Base-by-base conservation (phyloP, 2,329 filamentous ascomycete genomes). In the Fusarium euwallaceae region DNA sequence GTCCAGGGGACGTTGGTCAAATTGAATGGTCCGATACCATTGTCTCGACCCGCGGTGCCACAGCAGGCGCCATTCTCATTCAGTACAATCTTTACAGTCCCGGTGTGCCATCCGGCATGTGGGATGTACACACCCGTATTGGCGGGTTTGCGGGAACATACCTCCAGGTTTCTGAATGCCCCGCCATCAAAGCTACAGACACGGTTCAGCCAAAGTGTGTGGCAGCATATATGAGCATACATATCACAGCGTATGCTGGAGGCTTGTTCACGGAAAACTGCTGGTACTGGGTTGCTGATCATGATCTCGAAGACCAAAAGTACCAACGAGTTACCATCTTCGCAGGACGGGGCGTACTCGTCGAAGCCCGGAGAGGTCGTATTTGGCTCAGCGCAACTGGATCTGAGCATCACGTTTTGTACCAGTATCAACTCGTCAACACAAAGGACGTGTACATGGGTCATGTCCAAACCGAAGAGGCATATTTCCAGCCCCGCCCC, bases 101-200 rank as follows among this genome's bases (percentile, higher is more conserved):
- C 5, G 78, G 78, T 6, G 48, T 75, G 63, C 86, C 87, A 16
- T 84, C 84, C 9, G 91, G 90, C 6, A 87, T 93, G 82, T 96
- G 93, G 93, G 94, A 95, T 79, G 89, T 93, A 12, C 93, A 96
- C 82, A 90, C 93, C 79, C 91, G 94, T 73, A 88, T 95, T 61
- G 93, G 93, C 72, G 94, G 93, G 4, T 91, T 90, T 61, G 89
- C 91, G 2, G 93, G 93, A 39, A 94, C 93, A 17, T 85, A 91
- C 45, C 87, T 94, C 9, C 91, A 93, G 80, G 88, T 90, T 14
- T 87, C 90, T 68, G 89, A 90, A 64, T 97, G 94, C 81, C 83
- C 87, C 69, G 94, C 92, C 81, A 61, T 73, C 14, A 80, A 84
- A 56, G 79, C 86, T 6, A 64, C 71, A 8, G 71, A 77, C 10